Conservation (phyloP, 140 eudicot species). For the Cichorium intybus region DNA sequence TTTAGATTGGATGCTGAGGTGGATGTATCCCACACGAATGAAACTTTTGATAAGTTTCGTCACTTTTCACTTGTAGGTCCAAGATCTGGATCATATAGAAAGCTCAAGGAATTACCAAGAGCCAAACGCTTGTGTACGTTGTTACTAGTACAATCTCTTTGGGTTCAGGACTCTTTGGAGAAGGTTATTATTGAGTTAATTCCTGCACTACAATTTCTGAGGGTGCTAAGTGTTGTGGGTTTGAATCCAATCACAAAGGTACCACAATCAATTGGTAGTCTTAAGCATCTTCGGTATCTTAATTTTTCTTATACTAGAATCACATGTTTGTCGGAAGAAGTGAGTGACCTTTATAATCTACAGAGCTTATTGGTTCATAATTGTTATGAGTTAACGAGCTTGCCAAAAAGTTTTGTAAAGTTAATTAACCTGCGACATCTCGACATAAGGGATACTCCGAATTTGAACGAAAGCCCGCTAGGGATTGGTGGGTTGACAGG, state of each 20-base stretch:
- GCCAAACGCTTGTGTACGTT: slow-evolving; percentile 39
- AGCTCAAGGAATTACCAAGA: too few relatives aligned
- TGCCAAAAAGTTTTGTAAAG: slow-evolving; percentile 36
- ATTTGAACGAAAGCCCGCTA: slow-evolving; percentile 26
- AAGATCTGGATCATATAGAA: slow-evolving; percentile 17
- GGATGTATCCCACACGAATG: background rate
- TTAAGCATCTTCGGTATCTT: slow-evolving; percentile 35
- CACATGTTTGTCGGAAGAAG: too few relatives aligned
- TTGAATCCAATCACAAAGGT: slow-evolving; percentile 29
- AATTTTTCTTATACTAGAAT: too few relatives aligned
- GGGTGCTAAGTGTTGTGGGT: too few relatives aligned
- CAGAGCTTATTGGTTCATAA: slow-evolving; percentile 31
- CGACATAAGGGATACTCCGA: slow-evolving; percentile 28
- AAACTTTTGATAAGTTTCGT: slow-evolving; percentile 19
- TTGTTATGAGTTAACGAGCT: slow-evolving; percentile 25
- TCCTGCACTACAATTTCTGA: slow-evolving; percentile 25
- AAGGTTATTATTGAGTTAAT: slow-evolving; percentile 20
- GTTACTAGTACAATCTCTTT: slow-evolving; percentile 24
- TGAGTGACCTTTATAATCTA: slow-evolving; percentile 20
- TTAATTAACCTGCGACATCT: too few relatives aligned
- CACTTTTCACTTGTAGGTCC: slow-evolving; percentile 38
- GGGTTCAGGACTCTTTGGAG: slow-evolving; percentile 18
- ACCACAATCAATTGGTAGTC: slow-evolving; percentile 34
- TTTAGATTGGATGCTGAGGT: too few relatives aligned
- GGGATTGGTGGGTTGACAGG: slow-evolving; percentile 27